Conservation (phyloP, 768 basidiomycete species). For the Termitomyces sp. region DNA sequence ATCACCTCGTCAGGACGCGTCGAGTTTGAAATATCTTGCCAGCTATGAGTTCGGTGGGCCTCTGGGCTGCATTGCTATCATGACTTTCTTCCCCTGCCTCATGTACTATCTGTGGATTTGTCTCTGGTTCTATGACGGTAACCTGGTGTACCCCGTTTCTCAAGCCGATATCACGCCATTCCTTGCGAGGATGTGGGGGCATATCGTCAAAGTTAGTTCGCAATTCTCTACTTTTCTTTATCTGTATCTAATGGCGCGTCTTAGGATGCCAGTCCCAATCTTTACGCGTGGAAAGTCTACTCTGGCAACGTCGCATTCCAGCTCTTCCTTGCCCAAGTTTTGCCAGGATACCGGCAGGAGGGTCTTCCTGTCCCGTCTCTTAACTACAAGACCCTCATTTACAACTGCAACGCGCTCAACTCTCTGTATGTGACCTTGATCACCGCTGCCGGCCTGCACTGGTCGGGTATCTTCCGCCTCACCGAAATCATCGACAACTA, state of each 20-base stretch:
- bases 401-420: conserved; percentile 93
- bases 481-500: conserved; percentile 96
- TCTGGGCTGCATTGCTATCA: conserved; percentile 86
- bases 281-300: conserved; percentile 89
- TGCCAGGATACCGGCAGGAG: conserved; percentile 92
- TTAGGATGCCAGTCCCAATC: conserved; percentile 89
- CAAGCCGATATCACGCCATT: conserved; percentile 74
- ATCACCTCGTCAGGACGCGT: not conserved
- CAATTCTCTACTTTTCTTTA: too few relatives aligned
- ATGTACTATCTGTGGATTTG: conserved; percentile 99
- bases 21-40: conserved; percentile 7
- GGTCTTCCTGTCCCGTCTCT: conserved; percentile 96
- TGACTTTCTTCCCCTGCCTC: conserved; percentile 88
- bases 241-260: not conserved
- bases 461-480: conserved; percentile 80
- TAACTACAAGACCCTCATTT: conserved; percentile 87
- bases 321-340: conserved; percentile 82
- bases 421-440: conserved; percentile 82
- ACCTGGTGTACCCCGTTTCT: conserved; percentile 66
- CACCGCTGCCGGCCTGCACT: conserved; percentile 74
- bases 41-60: conserved; percentile 98
- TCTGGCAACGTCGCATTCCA: conserved; percentile 85
- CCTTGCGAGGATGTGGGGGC: conserved; percentile 78
- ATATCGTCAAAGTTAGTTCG: conserved; percentile 63
- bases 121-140: conserved; percentile 92